Conservation (phyloP, 225 moss, liverwort and hornwort genomes). For the Bryoerythrophyllum caledonicum region DNA sequence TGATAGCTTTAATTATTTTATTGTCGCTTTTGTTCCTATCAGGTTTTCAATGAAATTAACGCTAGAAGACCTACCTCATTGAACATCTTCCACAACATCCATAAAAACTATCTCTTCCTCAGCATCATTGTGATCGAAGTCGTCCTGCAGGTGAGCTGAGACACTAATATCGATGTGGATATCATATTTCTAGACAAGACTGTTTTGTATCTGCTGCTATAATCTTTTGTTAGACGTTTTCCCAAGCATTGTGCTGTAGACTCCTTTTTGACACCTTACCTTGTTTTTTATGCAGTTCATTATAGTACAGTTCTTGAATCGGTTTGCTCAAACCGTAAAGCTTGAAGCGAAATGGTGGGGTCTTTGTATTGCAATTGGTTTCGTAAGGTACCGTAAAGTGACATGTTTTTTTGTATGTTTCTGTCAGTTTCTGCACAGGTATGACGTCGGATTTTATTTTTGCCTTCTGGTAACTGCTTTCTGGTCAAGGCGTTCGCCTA, state of each 20-base stretch:
- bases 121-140: constrained; percentile 50
- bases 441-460: background rate
- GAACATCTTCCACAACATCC: constrained; percentile 70
- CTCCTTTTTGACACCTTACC: background rate
- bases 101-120: constrained; percentile 66
- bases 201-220: background rate
- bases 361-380: constrained; percentile 72
- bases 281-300: constrained; percentile 54
- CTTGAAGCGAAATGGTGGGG: constrained; percentile 64
- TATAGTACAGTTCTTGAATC: constrained; percentile 77
- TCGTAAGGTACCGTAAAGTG: constrained; percentile 43
- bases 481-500: background rate
- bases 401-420: background rate
- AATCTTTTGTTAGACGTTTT: no score
- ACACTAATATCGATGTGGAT: background rate
- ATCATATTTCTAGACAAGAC: background rate
- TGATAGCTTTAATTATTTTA: background rate
- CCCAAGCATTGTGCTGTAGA: background rate
- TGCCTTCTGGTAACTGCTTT: background rate
- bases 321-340: constrained; percentile 65
- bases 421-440: background rate
- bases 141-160: constrained; percentile 55
- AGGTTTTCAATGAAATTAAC: constrained; percentile 96
- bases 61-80: constrained; percentile 55
- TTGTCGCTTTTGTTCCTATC: background rate